Percentiles rank a stretch among this genome's conserved stretches.
Conservation (phyloP, 345 rosid species). For the Hibiscus trionum region DNA sequence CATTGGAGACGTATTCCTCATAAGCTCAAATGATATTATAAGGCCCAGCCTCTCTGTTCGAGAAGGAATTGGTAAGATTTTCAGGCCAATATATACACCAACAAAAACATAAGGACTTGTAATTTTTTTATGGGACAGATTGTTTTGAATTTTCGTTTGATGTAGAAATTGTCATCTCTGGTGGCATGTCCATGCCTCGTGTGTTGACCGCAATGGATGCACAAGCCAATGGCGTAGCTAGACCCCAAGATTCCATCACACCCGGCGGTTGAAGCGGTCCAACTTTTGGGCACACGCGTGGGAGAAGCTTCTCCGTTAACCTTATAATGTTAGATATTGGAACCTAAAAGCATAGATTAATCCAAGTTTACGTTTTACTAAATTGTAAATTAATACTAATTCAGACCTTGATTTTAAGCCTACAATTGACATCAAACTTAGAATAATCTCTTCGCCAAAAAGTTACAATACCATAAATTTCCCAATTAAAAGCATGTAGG, state of each 20-base stretch:
- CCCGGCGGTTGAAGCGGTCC: not conserved
- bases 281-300: too few species aligned
- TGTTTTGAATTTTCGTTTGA: not conserved
- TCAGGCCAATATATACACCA: not conserved
- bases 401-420: too few species aligned
- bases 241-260: conserved; percentile 27
- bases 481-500: not conserved
- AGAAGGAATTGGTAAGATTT: conserved; percentile 50
- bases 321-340: too few species aligned
- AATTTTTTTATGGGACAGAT: not conserved
- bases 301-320: too few species aligned
- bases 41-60: conserved; percentile 62
- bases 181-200: conserved; percentile 65
- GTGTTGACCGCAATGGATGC: conserved; percentile 37
- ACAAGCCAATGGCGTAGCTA: conserved; percentile 25
- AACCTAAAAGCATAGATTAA: too few species aligned
- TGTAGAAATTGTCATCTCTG: conserved; percentile 63
- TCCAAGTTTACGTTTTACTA: too few species aligned
- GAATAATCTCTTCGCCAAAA: too few species aligned
- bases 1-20: conserved; percentile 55
- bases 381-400: too few species aligned
- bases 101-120: not conserved
- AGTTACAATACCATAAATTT: not conserved
- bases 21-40: conserved; percentile 51
- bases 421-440: too few species aligned